Base-by-base conservation (phyloP, 2,329 filamentous ascomycete species). In the Epichloe aotearoae region DNA sequence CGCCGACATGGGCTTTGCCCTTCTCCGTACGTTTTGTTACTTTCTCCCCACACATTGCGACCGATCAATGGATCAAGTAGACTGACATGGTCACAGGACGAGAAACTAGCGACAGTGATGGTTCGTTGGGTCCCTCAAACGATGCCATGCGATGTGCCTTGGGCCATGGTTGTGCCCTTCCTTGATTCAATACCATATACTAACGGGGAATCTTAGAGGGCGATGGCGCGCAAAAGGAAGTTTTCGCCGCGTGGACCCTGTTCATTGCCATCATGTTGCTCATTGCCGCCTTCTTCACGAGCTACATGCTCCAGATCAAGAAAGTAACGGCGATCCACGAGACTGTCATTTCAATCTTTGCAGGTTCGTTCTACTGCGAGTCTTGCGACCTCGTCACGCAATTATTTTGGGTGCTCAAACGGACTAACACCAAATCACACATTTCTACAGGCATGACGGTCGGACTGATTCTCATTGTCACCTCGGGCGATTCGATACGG, bases 301-400 rank as follows among this genome's bases (percentile, higher is more conserved):
- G 90, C 75, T 98, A 98, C 71, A 85, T 94, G 59, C 79, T 98
- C 54, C 91, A 97, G 69, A 88, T 93, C 71, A 90, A 88, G 70
- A 96, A 94, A 72, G 90, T 98, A 51, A 93, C 96, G 62, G 93
- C 93, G 30, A 85, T 98, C 50, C 93, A 98, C 68, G 93, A 98
- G 73, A 98, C 93, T 2, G 93, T 97, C 60, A 83, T 98, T 55
- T 97, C 91, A 54, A 98, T 98, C 65, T 97, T 98, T 72, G 90
- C 89, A 52, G 89, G 89, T 90, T 47, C 26, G 39, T 50, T 42
- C 69, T 5, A 11, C 11, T 33, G 5, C n/a, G 43, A 11, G 2
- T 3, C 43, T 45, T 45, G 30, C 7, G 7, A 30, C 15, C 15
- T 44, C 23, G 20, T 14, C 42, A 23, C 23, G 14, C 4, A 15